A percentile compares a stretch with the other conserved stretches of the same genome.
Conservation (phyloP, 371 early-diverging fungal species). For the Mortierella sp. region DNA sequence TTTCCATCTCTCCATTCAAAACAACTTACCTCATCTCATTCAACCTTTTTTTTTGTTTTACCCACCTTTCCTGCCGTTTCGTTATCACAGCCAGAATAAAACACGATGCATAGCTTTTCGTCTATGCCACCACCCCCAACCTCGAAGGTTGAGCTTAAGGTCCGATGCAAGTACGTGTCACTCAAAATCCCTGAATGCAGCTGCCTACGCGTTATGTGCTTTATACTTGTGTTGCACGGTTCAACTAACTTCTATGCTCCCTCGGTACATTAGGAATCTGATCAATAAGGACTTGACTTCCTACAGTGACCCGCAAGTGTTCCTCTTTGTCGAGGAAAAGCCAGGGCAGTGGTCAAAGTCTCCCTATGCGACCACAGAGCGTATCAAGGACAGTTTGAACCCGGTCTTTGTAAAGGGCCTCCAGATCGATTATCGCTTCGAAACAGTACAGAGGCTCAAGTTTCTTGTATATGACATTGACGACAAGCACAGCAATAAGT, state of each 20-base stretch:
- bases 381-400: constrained; percentile 42
- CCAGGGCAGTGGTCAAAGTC: constrained; percentile 11
- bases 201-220: not conserved
- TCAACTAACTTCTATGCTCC: not conserved
- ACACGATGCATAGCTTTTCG: not conserved
- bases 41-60: not conserved
- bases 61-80: not conserved
- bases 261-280: constrained; percentile 6
- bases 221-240: not conserved
- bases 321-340: constrained; percentile 26
- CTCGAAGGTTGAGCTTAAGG: constrained; percentile 39
- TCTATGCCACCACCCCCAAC: not conserved
- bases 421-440: constrained; percentile 33
- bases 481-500: constrained; percentile 19
- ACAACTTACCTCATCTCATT: too few species aligned
- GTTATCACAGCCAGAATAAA: too few species aligned
- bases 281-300: constrained; percentile 16
- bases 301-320: constrained; percentile 42
- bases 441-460: constrained; percentile 23
- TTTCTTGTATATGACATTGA: constrained; percentile 45
- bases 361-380: constrained; percentile 32
- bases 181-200: not conserved
- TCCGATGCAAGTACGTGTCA: constrained; percentile 27
- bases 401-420: constrained; percentile 30
- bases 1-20: too few species aligned